A percentile compares a stretch with the other conserved stretches of the same genome.
Conservation (phyloP, 2,329 filamentous ascomycete species). For the Claviceps sp. region DNA sequence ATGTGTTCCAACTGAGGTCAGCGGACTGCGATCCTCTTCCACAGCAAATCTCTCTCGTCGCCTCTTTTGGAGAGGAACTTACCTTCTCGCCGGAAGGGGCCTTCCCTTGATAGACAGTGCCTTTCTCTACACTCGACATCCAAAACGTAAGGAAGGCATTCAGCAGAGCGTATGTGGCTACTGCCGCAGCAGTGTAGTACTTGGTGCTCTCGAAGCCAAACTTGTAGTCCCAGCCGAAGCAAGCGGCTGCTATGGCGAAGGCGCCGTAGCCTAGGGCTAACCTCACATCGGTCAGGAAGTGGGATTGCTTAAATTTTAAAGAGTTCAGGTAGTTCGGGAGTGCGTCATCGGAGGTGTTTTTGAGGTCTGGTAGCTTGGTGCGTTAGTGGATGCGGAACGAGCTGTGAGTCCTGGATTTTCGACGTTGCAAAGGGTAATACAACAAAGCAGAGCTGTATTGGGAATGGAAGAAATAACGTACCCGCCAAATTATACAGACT, state of each 20-base stretch:
- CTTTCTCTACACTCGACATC: conserved; percentile 73
- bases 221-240: conserved; percentile 86
- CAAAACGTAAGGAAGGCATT: conserved; percentile 71
- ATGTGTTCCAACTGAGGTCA: conserved; percentile 3
- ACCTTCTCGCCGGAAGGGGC: conserved; percentile 54
- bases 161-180: conserved; percentile 63
- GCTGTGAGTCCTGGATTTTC: neutral
- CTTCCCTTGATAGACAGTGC: conserved; percentile 65
- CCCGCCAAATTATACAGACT: conserved; percentile 55
- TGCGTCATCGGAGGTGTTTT: conserved; percentile 92
- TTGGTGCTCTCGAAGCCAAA: conserved; percentile 81
- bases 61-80: conserved; percentile 9
- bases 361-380: conserved; percentile 53
- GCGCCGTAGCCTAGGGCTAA: conserved; percentile 72
- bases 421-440: neutral
- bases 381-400: neutral
- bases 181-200: conserved; percentile 65
- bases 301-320: conserved; percentile 70
- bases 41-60: neutral
- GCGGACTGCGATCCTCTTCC: neutral
- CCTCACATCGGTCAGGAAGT: conserved; percentile 69
- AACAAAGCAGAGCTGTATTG: neutral
- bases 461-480: conserved; percentile 16
- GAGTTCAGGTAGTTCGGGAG: conserved; percentile 86
- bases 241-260: conserved; percentile 65